Evolutionary conservation across 2,329 filamentous ascomycete species (phyloP).

Genomic region (Knufia fluminis): DNA sequence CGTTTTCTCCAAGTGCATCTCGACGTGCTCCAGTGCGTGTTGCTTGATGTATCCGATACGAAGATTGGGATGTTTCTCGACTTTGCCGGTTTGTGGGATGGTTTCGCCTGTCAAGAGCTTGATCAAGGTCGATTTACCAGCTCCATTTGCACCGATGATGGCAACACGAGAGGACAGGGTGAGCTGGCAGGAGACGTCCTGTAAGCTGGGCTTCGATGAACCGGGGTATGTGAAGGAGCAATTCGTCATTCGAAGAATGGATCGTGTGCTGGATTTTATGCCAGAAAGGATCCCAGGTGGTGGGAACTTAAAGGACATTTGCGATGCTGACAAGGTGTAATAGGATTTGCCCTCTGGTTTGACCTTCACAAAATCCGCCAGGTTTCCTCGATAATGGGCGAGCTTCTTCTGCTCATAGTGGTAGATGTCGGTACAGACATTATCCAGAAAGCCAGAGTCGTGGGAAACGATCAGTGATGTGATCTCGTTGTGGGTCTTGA

Average conservation of each 20-base stretch:
- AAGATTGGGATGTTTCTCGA: conserved; percentile 97
- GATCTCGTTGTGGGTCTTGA: conserved; percentile 92
- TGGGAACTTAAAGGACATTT: conserved; percentile 96
- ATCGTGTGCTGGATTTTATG: conserved; percentile 88
- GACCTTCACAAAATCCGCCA: conserved; percentile 65
- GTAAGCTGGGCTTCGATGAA: conserved; percentile 74
- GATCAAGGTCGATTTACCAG: conserved; percentile 95
- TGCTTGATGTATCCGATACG: conserved; percentile 99
- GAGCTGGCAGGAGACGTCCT: conserved; percentile 78
- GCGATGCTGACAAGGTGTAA: conserved; percentile 83
- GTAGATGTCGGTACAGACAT: conserved; percentile 97
- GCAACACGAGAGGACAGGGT: conserved; percentile 85
- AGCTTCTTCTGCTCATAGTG: conserved; percentile 99
- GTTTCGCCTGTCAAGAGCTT: conserved; percentile 92
- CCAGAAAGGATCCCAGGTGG: conserved; percentile 87
- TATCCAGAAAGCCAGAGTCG: conserved; percentile 95
- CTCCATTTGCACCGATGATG: conserved; percentile 95
- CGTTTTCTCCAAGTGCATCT: conserved; percentile 99
- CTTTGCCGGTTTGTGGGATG: conserved; percentile 71
- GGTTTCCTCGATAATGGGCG: conserved; percentile 42
- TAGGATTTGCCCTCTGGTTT: conserved; percentile 95
- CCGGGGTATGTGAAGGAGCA: conserved; percentile 92
- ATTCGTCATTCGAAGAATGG: conserved; percentile 90
- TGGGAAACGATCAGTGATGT: conserved; percentile 96
- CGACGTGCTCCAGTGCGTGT: conserved; percentile 96